Evolutionary conservation across 108 stramenopile genomes (phyloP), one percentile per base, ranked within the genome.

Genomic region (Conticribra guillardii): DNA sequence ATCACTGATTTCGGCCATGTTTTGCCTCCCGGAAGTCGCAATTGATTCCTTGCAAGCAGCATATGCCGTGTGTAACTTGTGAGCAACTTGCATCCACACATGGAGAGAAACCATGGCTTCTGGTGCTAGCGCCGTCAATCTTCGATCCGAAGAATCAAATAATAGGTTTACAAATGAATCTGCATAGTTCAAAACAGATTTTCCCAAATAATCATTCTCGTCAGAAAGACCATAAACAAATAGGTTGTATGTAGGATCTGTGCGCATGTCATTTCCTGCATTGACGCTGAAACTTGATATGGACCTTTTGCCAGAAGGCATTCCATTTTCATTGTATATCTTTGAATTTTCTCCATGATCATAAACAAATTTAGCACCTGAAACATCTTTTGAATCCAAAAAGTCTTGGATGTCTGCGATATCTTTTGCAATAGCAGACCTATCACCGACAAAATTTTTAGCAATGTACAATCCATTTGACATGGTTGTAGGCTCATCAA

Each of bases 61-160:
- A 27, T 80, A 69, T 2, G 79, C 73, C 41, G 69, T 49, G 60
- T 85, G 85, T 48, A 94, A 73, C 28, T 71, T 54, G 52, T 91
- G 89, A 4, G 78, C 76, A 51, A 90, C 76, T 37, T 87, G 70
- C 89, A 91, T 90, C 93, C 93, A 94, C 14, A 94, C 33, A 71
- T 89, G 84, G 4, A 94, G 34, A 2, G 70, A 83, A 18, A 88
- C 67, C 49, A 83, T 79, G 8, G 93, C 89, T 75, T 90, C 88
- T 2, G 77, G 79, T 48, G 89, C 87, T 44, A 86, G 44, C 5
- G 82, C 66, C 16, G 68, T 53, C 16, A 30, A 18, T 17, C 41
- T 31, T 21, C 52, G 31, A 21, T 47, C 61, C 18, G 67, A 15
- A 24, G 61, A 62, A 51, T 80, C 78, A 67, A 91, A 80, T 23